Base-by-base conservation (phyloP, 1,139 yeast species). In the Torulaspora globosa region DNA sequence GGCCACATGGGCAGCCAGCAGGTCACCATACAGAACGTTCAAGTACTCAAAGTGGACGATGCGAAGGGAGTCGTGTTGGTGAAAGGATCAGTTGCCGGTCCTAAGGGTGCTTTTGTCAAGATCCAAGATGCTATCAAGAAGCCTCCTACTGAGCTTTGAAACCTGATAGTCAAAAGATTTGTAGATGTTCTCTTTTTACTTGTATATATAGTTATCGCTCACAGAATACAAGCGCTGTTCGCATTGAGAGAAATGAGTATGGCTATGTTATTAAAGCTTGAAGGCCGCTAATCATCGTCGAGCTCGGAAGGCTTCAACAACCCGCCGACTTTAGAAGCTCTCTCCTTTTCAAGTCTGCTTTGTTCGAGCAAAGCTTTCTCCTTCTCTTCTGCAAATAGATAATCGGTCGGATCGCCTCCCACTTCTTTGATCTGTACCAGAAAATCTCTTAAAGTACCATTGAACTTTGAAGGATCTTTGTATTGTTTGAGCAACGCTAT, bases 251-350 rank as follows among this genome's bases (percentile, higher is more conserved):
- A 31, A 31, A 31, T 31, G 16, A 31, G 34, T 18, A 21, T 15
- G 18, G 34, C 34, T 16, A 31, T 16, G 9, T 16, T 16, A 16
- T 31, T 16, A 15, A 2, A 12, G 23, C 34, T 31, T 8, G 34
- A n/a, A 15, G n/a, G 11, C 12, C 9, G 23, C 37, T 39, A 44
- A 36, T 52, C 79, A 56, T 88, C 96, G 59, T 87, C 97, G 79
- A 90, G 78, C 60, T 92, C 98, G n/a, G 95, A 82, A 29, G 98
- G 98, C 67, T 90, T 92, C 63, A 92, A 74, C 66, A 92, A 76
- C 44, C 98, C 98, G 58, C 97, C 97, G 53, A 92, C 84, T 71
- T 80, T 82, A 60, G 85, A 73, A 48, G 95, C 97, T 57, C 78
- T 80, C 67, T 88, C 94, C 61, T 83, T 81, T 59, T 87, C 94